These are phyloP conservation scores for Pyrus pyrifolia DNA, from an alignment of 306 rosid species.

Conservation along the genomic window DNA sequence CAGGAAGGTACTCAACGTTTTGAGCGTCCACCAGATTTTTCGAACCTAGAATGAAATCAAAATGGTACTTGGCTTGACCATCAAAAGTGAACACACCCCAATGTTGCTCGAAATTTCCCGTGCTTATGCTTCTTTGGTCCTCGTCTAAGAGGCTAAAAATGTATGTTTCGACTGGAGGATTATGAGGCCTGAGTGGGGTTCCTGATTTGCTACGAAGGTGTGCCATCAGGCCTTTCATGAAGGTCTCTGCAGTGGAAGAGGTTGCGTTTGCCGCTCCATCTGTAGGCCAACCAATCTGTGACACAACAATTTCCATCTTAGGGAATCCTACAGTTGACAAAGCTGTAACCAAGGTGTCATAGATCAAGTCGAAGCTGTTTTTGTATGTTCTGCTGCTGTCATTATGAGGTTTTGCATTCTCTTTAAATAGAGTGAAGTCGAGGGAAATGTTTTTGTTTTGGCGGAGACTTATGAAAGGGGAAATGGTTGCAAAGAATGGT, in stretches of 20 bases:
- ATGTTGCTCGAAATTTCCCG: constrained; percentile 75
- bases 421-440: constrained; percentile 66
- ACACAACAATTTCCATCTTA: constrained; percentile 53
- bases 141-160: constrained; percentile 77
- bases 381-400: constrained; percentile 57
- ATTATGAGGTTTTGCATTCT: constrained; percentile 49
- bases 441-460: constrained; percentile 69
- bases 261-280: constrained; percentile 77
- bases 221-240: constrained; percentile 65
- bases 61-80: constrained; percentile 84
- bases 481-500: constrained; percentile 75
- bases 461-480: constrained; percentile 52
- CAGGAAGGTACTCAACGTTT: constrained; percentile 67
- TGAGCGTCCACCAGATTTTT: constrained; percentile 62
- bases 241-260: constrained; percentile 54
- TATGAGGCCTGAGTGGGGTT: constrained; percentile 61
- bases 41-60: constrained; percentile 54
- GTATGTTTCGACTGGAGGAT: constrained; percentile 57
- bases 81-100: constrained; percentile 95
- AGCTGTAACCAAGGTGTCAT: constrained; percentile 54
- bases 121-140: constrained; percentile 60
- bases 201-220: constrained; percentile 59
- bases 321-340: constrained; percentile 62
- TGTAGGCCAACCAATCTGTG: constrained; percentile 96
- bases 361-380: constrained; percentile 71